Conservation (phyloP, 2,329 filamentous ascomycete species). For the Colletotrichum orbiculare region DNA sequence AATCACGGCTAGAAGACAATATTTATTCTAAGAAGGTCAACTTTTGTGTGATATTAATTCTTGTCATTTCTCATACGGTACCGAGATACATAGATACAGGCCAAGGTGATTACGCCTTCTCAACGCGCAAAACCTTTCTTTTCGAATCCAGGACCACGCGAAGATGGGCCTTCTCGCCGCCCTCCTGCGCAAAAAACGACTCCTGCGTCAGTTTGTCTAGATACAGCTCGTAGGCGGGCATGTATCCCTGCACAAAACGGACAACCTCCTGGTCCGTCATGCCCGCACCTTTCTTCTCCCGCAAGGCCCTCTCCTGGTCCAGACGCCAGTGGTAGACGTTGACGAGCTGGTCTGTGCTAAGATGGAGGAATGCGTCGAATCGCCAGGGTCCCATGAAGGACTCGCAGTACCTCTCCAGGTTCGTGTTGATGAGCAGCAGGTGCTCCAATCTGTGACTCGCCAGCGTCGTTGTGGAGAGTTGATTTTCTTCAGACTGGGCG, state of each 20-base stretch:
- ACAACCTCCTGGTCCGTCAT: conserved; percentile 32
- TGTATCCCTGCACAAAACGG: conserved; percentile 34
- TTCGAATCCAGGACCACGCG: conserved; percentile 25
- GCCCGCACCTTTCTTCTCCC: conserved; percentile 32
- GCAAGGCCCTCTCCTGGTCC: conserved; percentile 30
- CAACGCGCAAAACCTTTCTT: conserved; percentile 15
- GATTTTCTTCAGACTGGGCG: background rate
- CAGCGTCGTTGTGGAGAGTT: conserved; percentile 25
- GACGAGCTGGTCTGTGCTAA: conserved; percentile 24
- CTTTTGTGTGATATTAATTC: too few relatives aligned
- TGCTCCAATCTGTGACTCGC: conserved; percentile 21
- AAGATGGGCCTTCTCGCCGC: conserved; percentile 7
- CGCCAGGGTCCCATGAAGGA: conserved; percentile 34
- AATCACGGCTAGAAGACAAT: too few relatives aligned
- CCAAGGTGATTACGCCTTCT: background rate
- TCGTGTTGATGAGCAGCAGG: conserved; percentile 29
- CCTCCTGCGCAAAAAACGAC: conserved; percentile 3
- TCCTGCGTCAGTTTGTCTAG: conserved; percentile 21
- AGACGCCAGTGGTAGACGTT: conserved; percentile 35
- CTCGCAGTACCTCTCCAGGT: conserved; percentile 31
- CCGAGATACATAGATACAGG: too few relatives aligned
- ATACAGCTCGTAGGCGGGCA: conserved; percentile 34
- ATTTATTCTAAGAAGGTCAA: too few relatives aligned
- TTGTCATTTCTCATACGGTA: too few relatives aligned
- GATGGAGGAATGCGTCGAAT: conserved; percentile 31